These are phyloP conservation scores for Biscogniauxia mediterranea DNA, from an alignment of 2,329 filamentous ascomycete genomes.

Conservation along the genomic window DNA sequence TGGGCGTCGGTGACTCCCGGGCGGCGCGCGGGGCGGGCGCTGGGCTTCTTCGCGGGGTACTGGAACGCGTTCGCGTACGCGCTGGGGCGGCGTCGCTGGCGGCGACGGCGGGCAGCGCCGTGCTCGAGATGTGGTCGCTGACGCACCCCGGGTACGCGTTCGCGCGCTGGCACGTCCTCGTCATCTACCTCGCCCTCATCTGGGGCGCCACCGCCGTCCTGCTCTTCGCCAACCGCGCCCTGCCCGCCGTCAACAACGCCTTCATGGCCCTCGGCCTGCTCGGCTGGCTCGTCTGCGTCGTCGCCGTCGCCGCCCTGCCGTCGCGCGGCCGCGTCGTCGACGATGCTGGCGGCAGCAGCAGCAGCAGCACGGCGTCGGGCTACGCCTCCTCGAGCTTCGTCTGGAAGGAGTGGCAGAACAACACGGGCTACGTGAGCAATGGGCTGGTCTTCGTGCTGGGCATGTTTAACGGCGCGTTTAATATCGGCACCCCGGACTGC, in stretches of 20 bases:
- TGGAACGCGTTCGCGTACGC: slow-evolving; percentile 45
- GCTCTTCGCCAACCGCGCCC: slow-evolving; percentile 54
- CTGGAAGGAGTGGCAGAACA: slow-evolving; percentile 40
- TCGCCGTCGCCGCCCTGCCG: slow-evolving; percentile 53
- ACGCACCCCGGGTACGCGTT: slow-evolving; percentile 38
- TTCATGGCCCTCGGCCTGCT: slow-evolving; percentile 51
- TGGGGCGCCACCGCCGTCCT: slow-evolving; percentile 40
- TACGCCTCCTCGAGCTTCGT: slow-evolving; percentile 37
- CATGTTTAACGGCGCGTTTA: slow-evolving; percentile 62
- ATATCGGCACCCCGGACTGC: slow-evolving; percentile 65
- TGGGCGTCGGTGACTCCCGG: slow-evolving; percentile 60
- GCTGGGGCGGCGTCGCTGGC: slow-evolving; percentile 41
- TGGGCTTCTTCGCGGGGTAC: slow-evolving; percentile 47
- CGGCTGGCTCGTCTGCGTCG: slow-evolving; percentile 53
- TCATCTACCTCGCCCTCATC: slow-evolving; percentile 40
- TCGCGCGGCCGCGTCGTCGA: slow-evolving; percentile 20
- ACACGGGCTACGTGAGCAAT: slow-evolving; percentile 40
- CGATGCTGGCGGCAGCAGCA: too few relatives aligned
- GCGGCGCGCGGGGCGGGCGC: slow-evolving; percentile 46
- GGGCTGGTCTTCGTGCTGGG: slow-evolving; percentile 39
- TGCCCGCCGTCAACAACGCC: slow-evolving; percentile 52
- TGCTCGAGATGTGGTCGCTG: slow-evolving; percentile 44
- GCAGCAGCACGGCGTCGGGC: too few relatives aligned
- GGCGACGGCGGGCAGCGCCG: slow-evolving; percentile 40
- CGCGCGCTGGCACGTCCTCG: slow-evolving; percentile 43